Percentiles rank a stretch among this genome's conserved stretches.
Conservation (phyloP, 148 eudicot species). For the Polygonum maritimum region DNA sequence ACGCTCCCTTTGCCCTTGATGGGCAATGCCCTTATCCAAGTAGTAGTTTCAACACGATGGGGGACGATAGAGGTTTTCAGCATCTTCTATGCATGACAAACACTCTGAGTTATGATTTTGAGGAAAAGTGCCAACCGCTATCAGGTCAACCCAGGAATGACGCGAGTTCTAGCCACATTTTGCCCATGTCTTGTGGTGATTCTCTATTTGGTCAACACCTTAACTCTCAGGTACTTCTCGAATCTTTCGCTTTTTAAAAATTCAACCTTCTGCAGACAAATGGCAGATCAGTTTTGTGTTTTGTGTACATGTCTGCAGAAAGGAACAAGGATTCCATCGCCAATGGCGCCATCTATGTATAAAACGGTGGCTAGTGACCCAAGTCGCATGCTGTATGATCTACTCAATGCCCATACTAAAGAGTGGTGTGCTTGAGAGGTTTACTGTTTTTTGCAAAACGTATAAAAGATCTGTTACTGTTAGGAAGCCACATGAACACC, state of each 20-base stretch:
- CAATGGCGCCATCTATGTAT: neutral
- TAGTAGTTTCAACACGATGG: neutral
- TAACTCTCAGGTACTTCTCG: neutral
- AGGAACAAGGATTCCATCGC: neutral
- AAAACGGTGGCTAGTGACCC: neutral
- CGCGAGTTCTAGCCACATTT: neutral
- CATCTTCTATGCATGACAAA: neutral
- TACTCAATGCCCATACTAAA: conserved; percentile 1
- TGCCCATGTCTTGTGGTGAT: neutral
- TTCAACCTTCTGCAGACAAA: neutral
- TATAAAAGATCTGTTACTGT: neutral
- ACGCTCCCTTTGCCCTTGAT: neutral
- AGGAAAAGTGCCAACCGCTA: neutral
- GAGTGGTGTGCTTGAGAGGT: neutral
- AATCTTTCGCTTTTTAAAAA: neutral
- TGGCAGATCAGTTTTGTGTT: neutral
- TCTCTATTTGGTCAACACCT: neutral
- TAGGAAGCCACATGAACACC: neutral
- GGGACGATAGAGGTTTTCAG: neutral
- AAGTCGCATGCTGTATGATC: conserved; percentile 5
- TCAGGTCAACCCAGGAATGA: neutral
- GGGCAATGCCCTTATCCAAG: conserved; percentile 9
- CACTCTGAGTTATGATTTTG: neutral
- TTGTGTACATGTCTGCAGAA: neutral
- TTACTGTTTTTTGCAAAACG: neutral